Base-by-base conservation (phyloP, 164 flowering plant genomes). In the Platanus orientalis region DNA sequence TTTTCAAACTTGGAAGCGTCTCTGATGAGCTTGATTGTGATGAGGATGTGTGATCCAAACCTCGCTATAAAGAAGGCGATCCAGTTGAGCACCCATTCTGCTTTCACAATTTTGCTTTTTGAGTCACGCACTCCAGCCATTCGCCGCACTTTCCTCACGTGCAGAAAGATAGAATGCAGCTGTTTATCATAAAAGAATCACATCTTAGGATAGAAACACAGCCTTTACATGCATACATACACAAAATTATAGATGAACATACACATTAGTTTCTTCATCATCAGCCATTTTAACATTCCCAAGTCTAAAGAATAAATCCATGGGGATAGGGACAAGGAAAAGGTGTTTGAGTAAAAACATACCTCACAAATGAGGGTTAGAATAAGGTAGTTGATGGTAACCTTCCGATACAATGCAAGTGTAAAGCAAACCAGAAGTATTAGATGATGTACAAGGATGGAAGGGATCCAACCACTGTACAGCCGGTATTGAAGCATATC, bases 311-410 rank as follows among this genome's bases (percentile, higher is more conserved):
- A 57, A 36, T 32, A 52, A 51, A 26, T 6, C 32, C 14, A 14
- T 1, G 39, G 40, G 7, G 50, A 19, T 26, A 29, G 36, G 52
- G 66, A 50, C 1, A 16, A 26, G 1, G 32, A 26, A 53, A 53
- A 2, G 23, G 12, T 27, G 1, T 2, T 48, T 23, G 50, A 26
- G 62, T n/a, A n/a, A n/a, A n/a, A n/a, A n/a, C n/a, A 16, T 86
- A 90, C 98, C 98, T 94, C 96, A 52, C 98, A 94, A 25, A 87
- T 73, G 26, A 94, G 97, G 44, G 99, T 91, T 58, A 94, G 90
- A 67, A 89, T 81, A 26, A 94, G 97, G 71, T 94, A 91, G 85
- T 94, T 94, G 86, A 94, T 79, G 58, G 99, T 89, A 69, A 91
- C 84, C 49, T 91, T 85, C 34, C 96, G 82, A 69, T 84, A 91